Evolutionary conservation across 2,329 filamentous ascomycete species (phyloP).

Genomic region (Venturia aucupariae): DNA sequence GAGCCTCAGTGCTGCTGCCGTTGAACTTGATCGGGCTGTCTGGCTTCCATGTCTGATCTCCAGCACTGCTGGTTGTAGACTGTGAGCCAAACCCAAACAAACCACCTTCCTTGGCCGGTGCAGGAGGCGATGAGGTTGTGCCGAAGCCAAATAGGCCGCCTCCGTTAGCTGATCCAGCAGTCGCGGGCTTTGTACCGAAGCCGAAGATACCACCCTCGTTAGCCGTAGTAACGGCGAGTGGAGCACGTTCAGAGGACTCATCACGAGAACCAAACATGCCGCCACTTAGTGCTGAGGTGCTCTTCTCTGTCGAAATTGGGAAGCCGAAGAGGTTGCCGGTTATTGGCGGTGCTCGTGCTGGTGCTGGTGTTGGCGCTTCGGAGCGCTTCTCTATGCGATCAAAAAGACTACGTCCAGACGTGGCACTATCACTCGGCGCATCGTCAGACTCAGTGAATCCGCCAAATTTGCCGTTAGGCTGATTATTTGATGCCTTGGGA

Average conservation of each 20-base stretch:
- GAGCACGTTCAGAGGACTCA: constrained; percentile 15
- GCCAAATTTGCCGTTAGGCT: neutral
- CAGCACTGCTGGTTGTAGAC: constrained; percentile 18
- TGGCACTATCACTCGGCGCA: neutral
- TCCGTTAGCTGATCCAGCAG: constrained; percentile 16
- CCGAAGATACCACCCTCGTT: constrained; percentile 23
- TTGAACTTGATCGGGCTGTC: constrained; percentile 40
- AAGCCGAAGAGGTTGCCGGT: constrained; percentile 2
- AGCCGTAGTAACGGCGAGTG: constrained; percentile 5
- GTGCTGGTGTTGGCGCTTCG: constrained; percentile 3
- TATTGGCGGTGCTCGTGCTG: neutral
- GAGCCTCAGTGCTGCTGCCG: constrained; percentile 19
- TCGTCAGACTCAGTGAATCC: constrained; percentile 1
- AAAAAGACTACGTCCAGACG: constrained; percentile 7
- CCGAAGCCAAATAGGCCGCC: constrained; percentile 2
- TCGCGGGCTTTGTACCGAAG: constrained; percentile 16
- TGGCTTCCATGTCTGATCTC: constrained; percentile 40
- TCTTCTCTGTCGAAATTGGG: neutral
- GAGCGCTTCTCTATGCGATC: neutral
- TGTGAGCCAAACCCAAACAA: neutral
- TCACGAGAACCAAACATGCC: constrained; percentile 18
- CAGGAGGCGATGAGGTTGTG: constrained; percentile 18
- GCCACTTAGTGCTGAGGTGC: constrained; percentile 15
- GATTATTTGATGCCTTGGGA: neutral
- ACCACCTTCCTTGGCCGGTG: neutral